A percentile compares a stretch with the other conserved stretches of the same genome.
These are phyloP conservation scores for Erysimum cheiri DNA, from an alignment of 441 rosid species.

Conservation along the genomic window DNA sequence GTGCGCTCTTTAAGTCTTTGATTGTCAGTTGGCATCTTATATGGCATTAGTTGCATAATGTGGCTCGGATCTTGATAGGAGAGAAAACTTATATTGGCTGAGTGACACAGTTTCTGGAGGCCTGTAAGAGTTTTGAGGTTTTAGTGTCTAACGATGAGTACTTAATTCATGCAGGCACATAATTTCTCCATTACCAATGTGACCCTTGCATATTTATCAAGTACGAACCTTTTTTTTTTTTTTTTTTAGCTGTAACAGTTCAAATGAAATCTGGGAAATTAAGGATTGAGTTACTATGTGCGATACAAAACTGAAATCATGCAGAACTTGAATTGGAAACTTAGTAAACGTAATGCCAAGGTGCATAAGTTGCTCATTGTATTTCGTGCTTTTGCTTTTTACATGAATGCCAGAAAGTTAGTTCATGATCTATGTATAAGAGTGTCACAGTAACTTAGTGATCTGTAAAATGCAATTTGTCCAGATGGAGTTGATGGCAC, in stretches of 20 bases:
- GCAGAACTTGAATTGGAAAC: not conserved
- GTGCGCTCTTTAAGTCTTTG: not conserved
- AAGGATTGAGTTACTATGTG: not conserved
- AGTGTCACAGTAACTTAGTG: not conserved
- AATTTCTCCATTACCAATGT: not conserved
- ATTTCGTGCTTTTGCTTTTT: not conserved
- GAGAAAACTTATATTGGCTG: not conserved
- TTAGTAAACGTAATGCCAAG: not conserved
- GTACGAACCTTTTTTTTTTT: not conserved
- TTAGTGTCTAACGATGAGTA: not conserved
- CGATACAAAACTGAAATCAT: not conserved
- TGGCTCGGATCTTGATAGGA: conserved; percentile 9
- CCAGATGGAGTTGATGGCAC: conserved; percentile 1
- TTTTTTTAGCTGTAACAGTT: not conserved
- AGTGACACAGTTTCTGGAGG: not conserved
- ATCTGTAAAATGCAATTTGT: not conserved
- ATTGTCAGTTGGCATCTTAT: not conserved
- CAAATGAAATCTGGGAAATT: not conserved
- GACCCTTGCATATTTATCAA: conserved; percentile 6
- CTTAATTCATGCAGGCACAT: not conserved
- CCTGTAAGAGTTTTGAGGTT: not conserved
- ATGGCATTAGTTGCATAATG: not conserved
- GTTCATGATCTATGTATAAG: not conserved
- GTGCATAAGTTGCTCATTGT: not conserved
- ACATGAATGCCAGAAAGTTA: not conserved